Evolutionary conservation across 140 eudicot species (phyloP).

Genomic region (Ambrosia hybrid): DNA sequence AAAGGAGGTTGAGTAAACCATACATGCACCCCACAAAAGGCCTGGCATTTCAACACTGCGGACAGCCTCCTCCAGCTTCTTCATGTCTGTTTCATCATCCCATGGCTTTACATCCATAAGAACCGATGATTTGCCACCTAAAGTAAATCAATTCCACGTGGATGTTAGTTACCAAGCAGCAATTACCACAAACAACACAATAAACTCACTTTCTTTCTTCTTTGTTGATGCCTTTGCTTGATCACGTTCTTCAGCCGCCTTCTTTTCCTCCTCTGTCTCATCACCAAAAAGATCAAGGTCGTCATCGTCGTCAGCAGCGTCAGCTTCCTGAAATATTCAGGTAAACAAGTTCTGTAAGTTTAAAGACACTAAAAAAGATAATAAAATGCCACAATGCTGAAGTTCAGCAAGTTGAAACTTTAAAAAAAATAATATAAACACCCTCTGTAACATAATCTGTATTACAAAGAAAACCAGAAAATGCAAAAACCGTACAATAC

Average conservation of each 20-base stretch:
- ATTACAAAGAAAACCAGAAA: not conserved
- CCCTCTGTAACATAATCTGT: not conserved
- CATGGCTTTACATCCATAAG: conserved; percentile 97
- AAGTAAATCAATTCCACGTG: conserved; percentile 3
- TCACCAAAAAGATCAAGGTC: conserved; percentile 97
- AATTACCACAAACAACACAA: not conserved
- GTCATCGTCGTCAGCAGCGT: conserved; percentile 59
- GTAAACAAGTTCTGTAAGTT: not conserved
- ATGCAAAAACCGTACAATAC: conserved; percentile 15
- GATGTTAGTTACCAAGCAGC: conserved; percentile 4
- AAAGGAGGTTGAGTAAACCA: conserved; percentile 15
- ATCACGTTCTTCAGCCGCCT: conserved; percentile 93
- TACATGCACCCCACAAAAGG: conserved; percentile 99
- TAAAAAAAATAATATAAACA: no score
- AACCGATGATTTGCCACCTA: conserved; percentile 98
- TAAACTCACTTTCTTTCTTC: conserved; percentile 86
- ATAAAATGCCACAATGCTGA: no score
- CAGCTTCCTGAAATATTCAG: conserved; percentile 53
- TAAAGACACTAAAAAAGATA: conserved; percentile 1
- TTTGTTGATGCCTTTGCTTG: conserved; percentile 77
- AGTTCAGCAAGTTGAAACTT: not conserved
- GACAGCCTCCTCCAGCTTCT: conserved; percentile 92
- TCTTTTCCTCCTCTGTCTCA: conserved; percentile 90
- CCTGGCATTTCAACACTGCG: conserved; percentile 83
- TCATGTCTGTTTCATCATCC: conserved; percentile 99